These are phyloP conservation scores for Hibiscus mutabilis DNA, from an alignment of 345 rosid species.

Conservation along the genomic window DNA sequence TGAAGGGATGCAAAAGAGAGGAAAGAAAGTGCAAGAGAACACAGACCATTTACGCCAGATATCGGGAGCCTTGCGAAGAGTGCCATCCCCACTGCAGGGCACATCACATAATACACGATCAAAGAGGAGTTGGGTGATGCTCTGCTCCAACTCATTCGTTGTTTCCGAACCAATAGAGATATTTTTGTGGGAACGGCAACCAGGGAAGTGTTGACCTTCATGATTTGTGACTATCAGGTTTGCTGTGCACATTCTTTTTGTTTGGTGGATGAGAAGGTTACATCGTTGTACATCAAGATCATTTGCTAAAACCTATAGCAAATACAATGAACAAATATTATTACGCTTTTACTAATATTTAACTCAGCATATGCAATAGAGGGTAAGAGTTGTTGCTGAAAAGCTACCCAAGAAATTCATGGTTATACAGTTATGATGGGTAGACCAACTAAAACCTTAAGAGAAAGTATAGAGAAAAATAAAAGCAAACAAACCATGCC, in stretches of 20 bases:
- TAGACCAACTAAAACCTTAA: constrained; percentile 3
- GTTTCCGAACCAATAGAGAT: constrained; percentile 26
- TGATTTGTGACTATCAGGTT: constrained; percentile 90
- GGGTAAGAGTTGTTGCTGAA: background rate
- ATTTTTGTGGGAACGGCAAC: constrained; percentile 47
- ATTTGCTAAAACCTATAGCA: constrained; percentile 73
- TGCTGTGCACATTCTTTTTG: constrained; percentile 95
- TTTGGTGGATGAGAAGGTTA: constrained; percentile 96
- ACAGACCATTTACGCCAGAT: constrained; percentile 90
- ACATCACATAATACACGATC: constrained; percentile 94
- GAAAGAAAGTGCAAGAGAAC: background rate
- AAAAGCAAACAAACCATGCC: constrained; percentile 59
- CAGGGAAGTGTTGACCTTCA: constrained; percentile 94
- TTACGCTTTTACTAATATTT: background rate
- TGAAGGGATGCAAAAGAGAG: background rate
- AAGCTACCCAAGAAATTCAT: constrained; percentile 1
- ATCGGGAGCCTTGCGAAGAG: constrained; percentile 96
- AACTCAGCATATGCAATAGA: constrained; percentile 9
- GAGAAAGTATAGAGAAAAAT: constrained; percentile 1
- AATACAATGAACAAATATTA: background rate
- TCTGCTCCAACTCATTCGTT: constrained; percentile 25
- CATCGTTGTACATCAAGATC: constrained; percentile 96
- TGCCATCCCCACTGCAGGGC: constrained; percentile 98
- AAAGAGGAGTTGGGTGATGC: constrained; percentile 56
- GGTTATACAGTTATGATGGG: background rate